phyloP scores from a whole-genome alignment of 2,329 filamentous ascomycete genomes.

The Capronia coronata region DNA sequence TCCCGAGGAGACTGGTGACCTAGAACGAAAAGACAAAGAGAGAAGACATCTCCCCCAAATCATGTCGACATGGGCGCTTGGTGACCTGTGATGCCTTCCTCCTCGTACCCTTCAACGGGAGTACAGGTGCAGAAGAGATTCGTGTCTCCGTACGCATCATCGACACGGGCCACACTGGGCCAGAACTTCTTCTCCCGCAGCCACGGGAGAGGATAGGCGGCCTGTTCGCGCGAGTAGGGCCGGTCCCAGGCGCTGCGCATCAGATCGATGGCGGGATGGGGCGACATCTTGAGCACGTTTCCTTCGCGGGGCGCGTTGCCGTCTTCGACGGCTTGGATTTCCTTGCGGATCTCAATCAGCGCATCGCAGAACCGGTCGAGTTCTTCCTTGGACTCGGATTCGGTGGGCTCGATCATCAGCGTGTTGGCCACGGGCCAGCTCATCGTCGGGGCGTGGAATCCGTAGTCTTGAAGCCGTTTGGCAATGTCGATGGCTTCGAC shows the following conservation, averaged over 20 bases:
- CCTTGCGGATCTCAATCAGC: conserved; percentile 73
- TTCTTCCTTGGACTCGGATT: conserved; percentile 86
- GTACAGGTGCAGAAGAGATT: conserved; percentile 95
- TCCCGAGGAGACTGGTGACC: no score
- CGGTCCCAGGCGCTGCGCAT: conserved; percentile 71
- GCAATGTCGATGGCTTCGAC: conserved; percentile 92
- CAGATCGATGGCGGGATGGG: conserved; percentile 77
- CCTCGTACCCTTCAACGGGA: conserved; percentile 58
- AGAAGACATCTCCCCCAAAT: background rate
- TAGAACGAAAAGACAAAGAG: no score
- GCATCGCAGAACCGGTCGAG: conserved; percentile 90
- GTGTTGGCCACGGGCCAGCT: conserved; percentile 92
- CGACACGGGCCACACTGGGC: conserved; percentile 77
- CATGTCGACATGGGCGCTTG: conserved; percentile 24
- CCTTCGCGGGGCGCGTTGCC: conserved; percentile 66
- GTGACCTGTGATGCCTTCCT: conserved; percentile 17
- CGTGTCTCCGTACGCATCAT: conserved; percentile 85
- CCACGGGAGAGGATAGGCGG: conserved; percentile 77
- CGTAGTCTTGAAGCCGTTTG: conserved; percentile 94
- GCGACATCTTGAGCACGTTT: conserved; percentile 84
- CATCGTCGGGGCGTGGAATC: conserved; percentile 97
- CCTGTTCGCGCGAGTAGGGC: conserved; percentile 72
- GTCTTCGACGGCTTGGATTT: conserved; percentile 77
- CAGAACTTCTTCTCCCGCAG: conserved; percentile 96
- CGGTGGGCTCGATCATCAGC: conserved; percentile 96